phyloP scores from a whole-genome alignment of 371 early-diverging fungal species.

The Apophysomyces variabilis region DNA sequence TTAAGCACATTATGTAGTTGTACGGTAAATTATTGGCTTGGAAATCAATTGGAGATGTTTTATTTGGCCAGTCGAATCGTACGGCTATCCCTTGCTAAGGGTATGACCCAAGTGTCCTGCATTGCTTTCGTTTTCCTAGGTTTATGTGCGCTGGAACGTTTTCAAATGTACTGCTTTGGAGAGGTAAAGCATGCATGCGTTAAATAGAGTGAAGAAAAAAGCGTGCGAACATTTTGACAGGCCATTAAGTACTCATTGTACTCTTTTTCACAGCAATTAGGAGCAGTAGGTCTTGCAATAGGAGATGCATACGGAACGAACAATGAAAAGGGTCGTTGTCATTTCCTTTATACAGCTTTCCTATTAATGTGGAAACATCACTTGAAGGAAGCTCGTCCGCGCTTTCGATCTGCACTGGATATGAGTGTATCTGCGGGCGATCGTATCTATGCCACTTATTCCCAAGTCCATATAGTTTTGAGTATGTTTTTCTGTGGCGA shows the following conservation, averaged over 20 bases:
- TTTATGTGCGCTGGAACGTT: constrained; percentile 29
- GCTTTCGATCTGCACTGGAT: constrained; percentile 19
- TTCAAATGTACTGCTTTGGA: constrained; percentile 28
- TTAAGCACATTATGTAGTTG: constrained; percentile 16
- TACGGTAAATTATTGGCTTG: constrained; percentile 45
- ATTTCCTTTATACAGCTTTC: constrained; percentile 36
- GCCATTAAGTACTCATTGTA: background rate
- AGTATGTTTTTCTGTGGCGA: constrained; percentile 30
- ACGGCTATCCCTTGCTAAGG: constrained; percentile 31
- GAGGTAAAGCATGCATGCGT: constrained; percentile 24
- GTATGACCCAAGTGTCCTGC: constrained; percentile 30
- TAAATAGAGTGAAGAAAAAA: too few relatives aligned
- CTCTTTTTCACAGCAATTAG: constrained; percentile 27
- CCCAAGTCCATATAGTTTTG: constrained; percentile 34
- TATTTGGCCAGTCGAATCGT: constrained; percentile 40
- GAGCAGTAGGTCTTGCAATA: constrained; percentile 34
- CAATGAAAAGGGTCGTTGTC: constrained; percentile 41
- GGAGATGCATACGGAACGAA: constrained; percentile 34
- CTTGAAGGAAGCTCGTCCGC: constrained; percentile 25
- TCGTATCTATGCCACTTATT: constrained; percentile 45
- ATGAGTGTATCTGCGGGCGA: constrained; percentile 33
- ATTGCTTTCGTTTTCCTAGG: constrained; percentile 38
- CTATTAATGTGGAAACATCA: constrained; percentile 42
- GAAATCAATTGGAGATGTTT: constrained; percentile 39
- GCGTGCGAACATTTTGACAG: too few relatives aligned